Conservation (phyloP, 2,329 filamentous ascomycete genomes). For the Emergomyces pasteurianus region DNA sequence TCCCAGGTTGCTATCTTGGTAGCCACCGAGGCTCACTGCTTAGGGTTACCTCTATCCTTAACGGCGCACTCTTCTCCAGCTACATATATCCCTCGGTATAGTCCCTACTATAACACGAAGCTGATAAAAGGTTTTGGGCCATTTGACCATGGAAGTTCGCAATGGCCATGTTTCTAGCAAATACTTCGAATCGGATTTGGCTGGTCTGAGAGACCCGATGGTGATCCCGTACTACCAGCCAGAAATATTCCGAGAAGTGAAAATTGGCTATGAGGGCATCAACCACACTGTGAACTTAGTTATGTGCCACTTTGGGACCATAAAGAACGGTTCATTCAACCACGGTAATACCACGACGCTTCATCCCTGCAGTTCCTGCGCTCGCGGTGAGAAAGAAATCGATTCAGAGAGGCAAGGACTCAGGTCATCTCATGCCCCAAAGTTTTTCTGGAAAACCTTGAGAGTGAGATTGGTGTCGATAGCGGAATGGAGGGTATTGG, state of each 20-base stretch:
- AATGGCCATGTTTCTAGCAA: neutral
- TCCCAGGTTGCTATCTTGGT: neutral
- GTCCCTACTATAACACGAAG: neutral
- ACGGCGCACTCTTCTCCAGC: neutral
- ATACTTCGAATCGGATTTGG: neutral
- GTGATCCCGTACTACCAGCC: neutral
- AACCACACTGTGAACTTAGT: neutral
- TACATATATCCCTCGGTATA: neutral
- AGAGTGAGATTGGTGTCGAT: neutral
- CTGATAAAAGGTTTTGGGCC: too few species aligned
- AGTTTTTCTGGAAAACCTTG: slow-evolving; percentile 4
- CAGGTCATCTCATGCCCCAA: slow-evolving; percentile 1
- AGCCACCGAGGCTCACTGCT: too few species aligned
- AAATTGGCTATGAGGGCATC: neutral
- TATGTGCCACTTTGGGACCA: neutral
- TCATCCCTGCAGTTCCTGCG: neutral
- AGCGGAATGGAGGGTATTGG: too few species aligned
- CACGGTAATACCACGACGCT: neutral
- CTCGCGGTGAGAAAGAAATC: slow-evolving; percentile 3
- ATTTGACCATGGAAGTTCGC: neutral
- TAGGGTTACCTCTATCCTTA: neutral
- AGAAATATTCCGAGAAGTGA: slow-evolving; percentile 3
- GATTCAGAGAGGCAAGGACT: slow-evolving; percentile 1
- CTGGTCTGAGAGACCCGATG: neutral
- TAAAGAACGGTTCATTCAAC: neutral